Evolutionary conservation across 768 basidiomycete species (phyloP), one percentile per base, ranked within the genome.

Genomic region (Mycena polygramma): DNA sequence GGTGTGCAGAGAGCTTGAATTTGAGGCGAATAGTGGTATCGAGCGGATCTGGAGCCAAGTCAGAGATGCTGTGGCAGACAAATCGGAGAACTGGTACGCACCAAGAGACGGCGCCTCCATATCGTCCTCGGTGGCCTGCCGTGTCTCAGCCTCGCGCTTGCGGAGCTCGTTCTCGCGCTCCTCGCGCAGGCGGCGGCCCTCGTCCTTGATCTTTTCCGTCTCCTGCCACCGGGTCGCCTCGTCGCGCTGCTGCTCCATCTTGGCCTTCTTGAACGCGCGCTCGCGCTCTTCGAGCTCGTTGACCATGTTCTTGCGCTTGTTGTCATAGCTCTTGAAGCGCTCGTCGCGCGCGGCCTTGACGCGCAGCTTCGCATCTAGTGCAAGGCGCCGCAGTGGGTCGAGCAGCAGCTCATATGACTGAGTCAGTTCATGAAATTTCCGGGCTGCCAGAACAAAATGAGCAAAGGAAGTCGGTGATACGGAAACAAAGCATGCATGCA

Each of bases 341-440:
- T 90, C 88, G 46, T 89, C 87, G 41, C 89, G 87, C 0, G 94
- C 93, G 49, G 88, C 85, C 67, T 91, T 89, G 2, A 91, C 79
- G 49, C 91, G 90, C n/a, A 92, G 80, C 75, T 92, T 93, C 2
- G 93, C 92, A 76, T 96, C 93, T 61, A 96, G 83, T 0, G 92
- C 94, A 48, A 94, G 84, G 22, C 93, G 89, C 43, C 92, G 89
- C 37, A 93, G 80, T 4, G 94, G 94, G 74, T 95, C 94, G 66
- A 95, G 90, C 8, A 96, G 83, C 2, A 94, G 84, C 77, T 94
- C 91, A 75, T 94, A 92, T 0, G 94, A 93, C 68, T 90, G 89
- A 64, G 92, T 95, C 57, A 96, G 87, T 64, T 93, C 93, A 77
- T 96, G 94, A 75, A 96, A 95, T 77, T 94, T 92, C 66, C 90